Conservation (phyloP, 208 protist genomes). For the Crithidia expoeki region DNA sequence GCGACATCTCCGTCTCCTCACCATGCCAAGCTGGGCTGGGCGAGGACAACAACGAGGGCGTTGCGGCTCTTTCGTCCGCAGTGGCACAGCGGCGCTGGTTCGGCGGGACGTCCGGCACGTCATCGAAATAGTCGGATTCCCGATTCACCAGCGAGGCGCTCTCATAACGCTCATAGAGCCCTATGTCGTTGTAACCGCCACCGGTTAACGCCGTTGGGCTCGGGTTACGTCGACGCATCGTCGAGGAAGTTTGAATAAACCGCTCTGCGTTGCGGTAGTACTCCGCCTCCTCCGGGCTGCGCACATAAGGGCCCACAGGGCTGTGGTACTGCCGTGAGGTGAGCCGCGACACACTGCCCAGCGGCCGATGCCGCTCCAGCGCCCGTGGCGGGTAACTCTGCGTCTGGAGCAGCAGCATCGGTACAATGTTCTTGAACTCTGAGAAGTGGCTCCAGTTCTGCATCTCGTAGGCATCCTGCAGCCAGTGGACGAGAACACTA, state of each 20-base stretch:
- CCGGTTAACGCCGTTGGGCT: constrained; percentile 9
- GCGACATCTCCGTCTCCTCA: background rate
- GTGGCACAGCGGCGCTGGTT: constrained; percentile 1
- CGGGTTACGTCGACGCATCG: constrained; percentile 23
- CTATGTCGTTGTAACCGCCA: background rate
- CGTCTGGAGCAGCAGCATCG: constrained; percentile 81
- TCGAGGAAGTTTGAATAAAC: constrained; percentile 20
- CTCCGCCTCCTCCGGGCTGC: constrained; percentile 27
- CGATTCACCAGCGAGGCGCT: constrained; percentile 21
- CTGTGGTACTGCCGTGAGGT: constrained; percentile 39
- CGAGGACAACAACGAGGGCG: background rate
- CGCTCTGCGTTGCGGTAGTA: constrained; percentile 33
- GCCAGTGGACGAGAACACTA: constrained; percentile 82
- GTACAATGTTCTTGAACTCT: constrained; percentile 65
- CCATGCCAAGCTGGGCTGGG: background rate
- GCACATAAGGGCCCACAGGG: constrained; percentile 27
- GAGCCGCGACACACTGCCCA: constrained; percentile 31
- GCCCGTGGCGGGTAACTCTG: constrained; percentile 55
- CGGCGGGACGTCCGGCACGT: constrained; percentile 18
- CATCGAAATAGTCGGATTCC: constrained; percentile 30
- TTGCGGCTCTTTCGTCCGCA: background rate
- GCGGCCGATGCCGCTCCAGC: constrained; percentile 28
- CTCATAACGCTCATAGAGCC: constrained; percentile 13
- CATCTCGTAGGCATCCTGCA: constrained; percentile 91
- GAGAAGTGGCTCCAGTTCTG: constrained; percentile 80